These are phyloP conservation scores for Fonsecaea erecta DNA, from an alignment of 2,329 filamentous ascomycete genomes.

Conservation along the genomic window DNA sequence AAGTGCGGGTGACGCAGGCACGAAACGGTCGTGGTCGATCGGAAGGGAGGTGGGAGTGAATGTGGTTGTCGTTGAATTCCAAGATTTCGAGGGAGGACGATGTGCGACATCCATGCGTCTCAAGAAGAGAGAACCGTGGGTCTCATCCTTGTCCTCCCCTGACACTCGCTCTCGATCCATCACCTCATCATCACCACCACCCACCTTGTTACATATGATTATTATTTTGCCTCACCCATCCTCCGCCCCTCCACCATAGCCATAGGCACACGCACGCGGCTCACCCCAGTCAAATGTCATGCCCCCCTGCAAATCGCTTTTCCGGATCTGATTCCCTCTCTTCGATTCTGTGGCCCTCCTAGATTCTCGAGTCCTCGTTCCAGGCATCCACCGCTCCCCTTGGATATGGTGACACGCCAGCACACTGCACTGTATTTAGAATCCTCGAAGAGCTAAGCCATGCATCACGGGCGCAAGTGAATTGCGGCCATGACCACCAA, in stretches of 20 bases:
- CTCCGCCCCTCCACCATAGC: not conserved
- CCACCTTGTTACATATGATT: not conserved
- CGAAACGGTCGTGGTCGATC: slow-evolving; percentile 1
- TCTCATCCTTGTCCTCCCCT: not conserved
- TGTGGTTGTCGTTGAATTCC: not conserved
- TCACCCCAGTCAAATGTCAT: not conserved
- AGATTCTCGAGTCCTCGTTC: not conserved
- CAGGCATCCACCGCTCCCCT: not conserved
- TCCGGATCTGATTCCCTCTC: not conserved
- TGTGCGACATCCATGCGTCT: not conserved
- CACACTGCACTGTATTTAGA: not conserved
- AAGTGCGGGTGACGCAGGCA: slow-evolving; percentile 11
- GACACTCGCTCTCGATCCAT: not conserved
- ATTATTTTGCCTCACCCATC: slow-evolving; percentile 3
- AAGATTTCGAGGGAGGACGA: not conserved
- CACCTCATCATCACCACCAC: not conserved
- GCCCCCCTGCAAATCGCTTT: not conserved
- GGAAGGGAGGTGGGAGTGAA: too few species aligned
- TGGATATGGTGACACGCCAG: slow-evolving; percentile 9
- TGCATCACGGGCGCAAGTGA: slow-evolving; percentile 1
- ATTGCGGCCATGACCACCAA: not conserved
- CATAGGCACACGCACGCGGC: not conserved
- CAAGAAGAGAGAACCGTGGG: not conserved
- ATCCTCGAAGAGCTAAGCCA: not conserved
- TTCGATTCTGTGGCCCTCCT: not conserved